Base-by-base conservation (phyloP, 2,329 filamentous ascomycete genomes). In the Chrysoporthe austroafricana region DNA sequence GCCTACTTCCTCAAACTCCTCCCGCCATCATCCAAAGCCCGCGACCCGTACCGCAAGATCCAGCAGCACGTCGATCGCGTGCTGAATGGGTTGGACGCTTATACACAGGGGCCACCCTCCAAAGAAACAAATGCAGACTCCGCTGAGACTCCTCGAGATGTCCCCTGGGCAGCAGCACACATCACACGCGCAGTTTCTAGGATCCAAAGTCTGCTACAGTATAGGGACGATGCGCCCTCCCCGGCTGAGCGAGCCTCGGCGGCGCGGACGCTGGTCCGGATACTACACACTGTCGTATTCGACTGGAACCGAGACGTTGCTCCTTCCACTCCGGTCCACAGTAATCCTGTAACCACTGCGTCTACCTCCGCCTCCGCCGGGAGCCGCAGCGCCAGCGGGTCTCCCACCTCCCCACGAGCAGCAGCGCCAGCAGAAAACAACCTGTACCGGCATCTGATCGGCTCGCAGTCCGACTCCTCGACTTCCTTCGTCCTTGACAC, bases 161-260 rank as follows among this genome's bases (percentile, higher is more conserved):
- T 84, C 1, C 64, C 76, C 9, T 87, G 85, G 85, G 85, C 84
- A 3, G 80, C 83, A 0, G 74, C 72, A 5, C 85, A 86, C 66
- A 78, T 87, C 42, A 71, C 76, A 7, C 77, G 79, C 26, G 81
- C 81, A 36, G 76, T 82, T 14, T 71, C 73, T 43, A 80, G 82
- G 67, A 82, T 88, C 68, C 76, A 78, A 57, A 75, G 79, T 44
- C 74, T 79, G 18, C 77, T 86, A 14, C 78, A 79, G 66, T 59
- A 62, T 36, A 73, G 76, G 39, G 77, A 79, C 4, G 75, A 79
- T 59, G 73, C 71, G 7, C 80, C 81, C 0, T 77, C 84, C 0
- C 68, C 70, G 0, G 73, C 71, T 54, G 82, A 85, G 70, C 77
- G 80, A 3, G 74, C 77, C 39, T 82, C 80, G 2, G 85, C 84